Base-by-base conservation (phyloP, 768 basidiomycete species). In the Phylloporus sp. region DNA sequence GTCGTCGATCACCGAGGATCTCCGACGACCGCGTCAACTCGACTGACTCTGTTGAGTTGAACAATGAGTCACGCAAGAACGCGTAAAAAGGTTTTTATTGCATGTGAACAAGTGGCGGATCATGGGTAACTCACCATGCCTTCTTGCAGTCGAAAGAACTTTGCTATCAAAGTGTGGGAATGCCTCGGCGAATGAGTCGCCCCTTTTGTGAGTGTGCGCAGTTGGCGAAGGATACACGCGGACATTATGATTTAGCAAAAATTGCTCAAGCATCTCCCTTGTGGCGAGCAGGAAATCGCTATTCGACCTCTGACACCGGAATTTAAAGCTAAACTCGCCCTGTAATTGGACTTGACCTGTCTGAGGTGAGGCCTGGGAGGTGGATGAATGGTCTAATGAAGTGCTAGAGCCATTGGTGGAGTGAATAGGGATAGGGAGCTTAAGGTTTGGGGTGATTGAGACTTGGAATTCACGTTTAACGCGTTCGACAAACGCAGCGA, bases 121-220 rank as follows among this genome's bases (percentile, higher is more conserved):
- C 53, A 46, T 22, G 36, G 22, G 20, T 43, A 27, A 58, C 69
- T 73, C 66, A 64, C 88, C 87, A 52, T 82, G 80, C 45, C 84
- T 80, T 60, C 83, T 78, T 9, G 86, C 81, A 20, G 88, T 86
- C 15, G 93, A 86, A 43, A 97, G 76, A 2, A 97, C 83, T 70
- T 94, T 97, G 73, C 91, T 92, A 66, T 97, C 92, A 68, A 97
- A 95, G 69, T 95, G 93, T 23, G 93, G 90, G 78, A 95, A 95
- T 2, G 94, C 91, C 65, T 95, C 93, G 29, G 93, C 87, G 63
- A 95, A 95, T 1, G 93, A 92, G 63, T 97, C 95, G 7, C 87
- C 88, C 41, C 92, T 79, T 70, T 86, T 92, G 67, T 90, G 91
- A 2, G 80, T 80, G 50, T 87, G 84, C n/a, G 84, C 80, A 8